Base-by-base conservation (phyloP, 495 filamentous ascomycete genomes). In the Podospora fimiseda region DNA sequence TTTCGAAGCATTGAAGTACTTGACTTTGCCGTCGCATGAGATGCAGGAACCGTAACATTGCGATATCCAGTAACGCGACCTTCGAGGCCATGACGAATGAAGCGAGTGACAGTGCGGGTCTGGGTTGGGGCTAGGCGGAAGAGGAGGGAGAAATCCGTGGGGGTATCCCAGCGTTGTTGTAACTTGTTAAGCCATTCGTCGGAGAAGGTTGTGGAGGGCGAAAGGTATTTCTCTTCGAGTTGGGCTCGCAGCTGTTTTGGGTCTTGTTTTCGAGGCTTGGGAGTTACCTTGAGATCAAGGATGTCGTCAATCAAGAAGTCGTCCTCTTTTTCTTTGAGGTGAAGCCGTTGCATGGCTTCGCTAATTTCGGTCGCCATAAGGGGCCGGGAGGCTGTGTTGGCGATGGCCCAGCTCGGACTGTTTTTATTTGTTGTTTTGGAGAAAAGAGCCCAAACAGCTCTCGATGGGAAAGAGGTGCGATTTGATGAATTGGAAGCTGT, bases 11-110 rank as follows among this genome's bases (percentile, higher is more conserved):
- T 74, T 0, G 90, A 96, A 0, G 94, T 98, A 19, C 91, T 96
- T 61, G 95, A 96, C 71, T 98, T 98, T 3, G 93, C 93, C 15
- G 87, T 97, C 1, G 89, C 89, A 52, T 88, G 92, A 52, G 80
- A 84, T 19, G 91, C 90, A 14, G 92, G 91, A 20, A 97, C 82
- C 0, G 93, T 96, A 45, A 97, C 87, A 70, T 97, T 91, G 63
- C 83, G 88, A 66, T 98, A 97, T 20, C 91, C 93, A 15, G 88
- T 95, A 13, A 98, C 90, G 24, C 87, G 80, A 16, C 93, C 93
- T 71, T 97, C 91, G 21, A 97, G 79, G 14, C 93, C 94, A 66
- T 96, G 90, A 48, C 94, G 80, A 39, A 82, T 84, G 68, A 98
- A 98, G 43, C 93, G 86, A 49, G 88, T 93, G 58, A 96, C 84